phyloP scores from a whole-genome alignment of 148 eudicot species.

The Heliosperma pusillum region DNA sequence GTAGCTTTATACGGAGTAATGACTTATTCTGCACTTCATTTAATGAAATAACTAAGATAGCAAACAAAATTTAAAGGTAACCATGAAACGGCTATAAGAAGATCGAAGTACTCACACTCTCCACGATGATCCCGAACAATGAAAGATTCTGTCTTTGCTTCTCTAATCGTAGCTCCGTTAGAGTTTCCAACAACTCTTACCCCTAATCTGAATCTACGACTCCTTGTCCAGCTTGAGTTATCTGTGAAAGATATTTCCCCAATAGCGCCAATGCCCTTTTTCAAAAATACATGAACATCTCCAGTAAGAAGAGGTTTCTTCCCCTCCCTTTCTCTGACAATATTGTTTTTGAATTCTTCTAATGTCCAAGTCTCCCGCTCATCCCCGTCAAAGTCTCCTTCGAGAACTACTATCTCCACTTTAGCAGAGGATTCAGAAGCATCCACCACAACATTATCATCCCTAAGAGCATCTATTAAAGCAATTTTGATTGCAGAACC shows the following conservation, averaged over 20 bases:
- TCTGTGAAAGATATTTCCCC: constrained; percentile 66
- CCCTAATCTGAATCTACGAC: constrained; percentile 76
- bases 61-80: neutral
- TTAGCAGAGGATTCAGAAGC: constrained; percentile 60
- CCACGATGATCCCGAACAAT: constrained; percentile 82
- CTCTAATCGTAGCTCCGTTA: constrained; percentile 54
- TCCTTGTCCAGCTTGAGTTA: constrained; percentile 84
- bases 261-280: constrained; percentile 56
- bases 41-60: neutral
- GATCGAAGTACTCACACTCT: constrained; percentile 49
- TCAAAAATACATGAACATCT: constrained; percentile 43
- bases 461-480: constrained; percentile 48
- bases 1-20: too few species aligned
- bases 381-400: constrained; percentile 72
- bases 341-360: constrained; percentile 65
- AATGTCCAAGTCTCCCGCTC: constrained; percentile 63
- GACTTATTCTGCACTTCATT: too few species aligned
- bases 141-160: constrained; percentile 78
- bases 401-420: constrained; percentile 74
- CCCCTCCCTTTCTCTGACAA: constrained; percentile 80
- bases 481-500: constrained; percentile 56
- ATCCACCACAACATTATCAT: constrained; percentile 44
- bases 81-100: neutral
- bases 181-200: constrained; percentile 53
- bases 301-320: constrained; percentile 70